Base-by-base conservation (phyloP, 1,284 basidiomycete species). In the Coniophora puteana region DNA sequence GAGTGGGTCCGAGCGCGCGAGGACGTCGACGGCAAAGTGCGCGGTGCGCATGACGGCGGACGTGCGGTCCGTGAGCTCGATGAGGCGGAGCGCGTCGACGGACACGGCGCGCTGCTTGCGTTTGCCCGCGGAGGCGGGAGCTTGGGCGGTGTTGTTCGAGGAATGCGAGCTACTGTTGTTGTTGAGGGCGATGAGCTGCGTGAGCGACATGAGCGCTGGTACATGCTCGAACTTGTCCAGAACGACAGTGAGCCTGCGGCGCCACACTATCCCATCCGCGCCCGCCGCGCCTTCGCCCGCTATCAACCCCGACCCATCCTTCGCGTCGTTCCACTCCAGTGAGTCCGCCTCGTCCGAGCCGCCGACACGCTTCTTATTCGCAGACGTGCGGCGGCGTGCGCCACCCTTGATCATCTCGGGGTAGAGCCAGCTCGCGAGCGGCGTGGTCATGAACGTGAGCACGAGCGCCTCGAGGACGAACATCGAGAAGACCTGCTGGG, bases 401-500 rank as follows among this genome's bases (percentile, higher is more conserved):
- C 16, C 37, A 7, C 29, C 22, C 13, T 73, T 83, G 49, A 74
- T 62, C 50, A 71, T 69, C 11, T 68, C 50, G 5, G 90, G 89
- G 62, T 93, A 93, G 62, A 90, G 80, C 39, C 74, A 60, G 18
- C 89, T 66, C 0, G 86, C 88, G 41, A 91, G 71, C 0, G 91
- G 91, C 0, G 90, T 93, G 4, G 92, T 95, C 49, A 90, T 74
- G 64, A 91, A 83, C 0, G 91, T 94, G 36, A 93, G 71, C 38
- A 93, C 70, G 35, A 95, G 65, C 3, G 92, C 92, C 55, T 89
- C 85, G 38, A 95, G 68, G 40, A 95, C 90, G 51, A 97, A 93
- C 90, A 96, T 95, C 12, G 83, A 84, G 63, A 87, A 87, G 8
- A 48, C 47, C 11, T 27, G 39, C 16, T 27, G 45, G 8, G 47